Percentiles rank a stretch among this genome's conserved stretches.
phyloP scores from a whole-genome alignment of 2,329 filamentous ascomycete genomes.

The Microcyclosporella mali region DNA sequence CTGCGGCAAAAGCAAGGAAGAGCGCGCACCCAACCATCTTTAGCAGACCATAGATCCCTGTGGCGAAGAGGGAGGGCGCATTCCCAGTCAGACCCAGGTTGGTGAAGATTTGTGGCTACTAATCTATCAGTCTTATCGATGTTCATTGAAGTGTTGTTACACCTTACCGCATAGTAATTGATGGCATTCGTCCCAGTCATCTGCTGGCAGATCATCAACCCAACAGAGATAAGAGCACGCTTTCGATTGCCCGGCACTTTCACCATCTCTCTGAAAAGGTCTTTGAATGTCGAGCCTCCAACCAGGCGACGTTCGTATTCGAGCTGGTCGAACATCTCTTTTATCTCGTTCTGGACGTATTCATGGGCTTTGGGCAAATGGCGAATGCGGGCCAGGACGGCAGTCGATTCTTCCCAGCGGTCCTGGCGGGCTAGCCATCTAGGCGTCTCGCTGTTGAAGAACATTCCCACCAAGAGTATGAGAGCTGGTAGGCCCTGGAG shows the following conservation, averaged over 20 bases:
- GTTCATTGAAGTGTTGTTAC: no score
- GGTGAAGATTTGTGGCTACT: slow-evolving; percentile 13
- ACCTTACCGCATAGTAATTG: slow-evolving; percentile 10
- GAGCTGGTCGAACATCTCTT: slow-evolving; percentile 56
- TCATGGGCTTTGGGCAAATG: slow-evolving; percentile 56
- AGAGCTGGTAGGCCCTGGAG: slow-evolving; percentile 60
- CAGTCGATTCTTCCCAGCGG: slow-evolving; percentile 52
- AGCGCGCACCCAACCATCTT: slow-evolving; percentile 18
- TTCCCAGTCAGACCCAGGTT: slow-evolving; percentile 20
- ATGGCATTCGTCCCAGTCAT: slow-evolving; percentile 59
- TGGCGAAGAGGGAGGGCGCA: slow-evolving; percentile 19
- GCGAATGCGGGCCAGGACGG: slow-evolving; percentile 53
- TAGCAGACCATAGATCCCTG: slow-evolving; percentile 22
- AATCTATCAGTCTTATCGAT: no score
- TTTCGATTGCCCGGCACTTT: slow-evolving; percentile 10
- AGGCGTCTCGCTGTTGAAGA: slow-evolving; percentile 48
- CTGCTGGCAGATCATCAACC: slow-evolving; percentile 61
- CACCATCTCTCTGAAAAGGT: slow-evolving; percentile 49
- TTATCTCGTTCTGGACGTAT: slow-evolving; percentile 47
- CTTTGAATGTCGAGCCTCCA: slow-evolving; percentile 34
- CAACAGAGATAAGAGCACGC: slow-evolving; percentile 56
- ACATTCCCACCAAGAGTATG: slow-evolving; percentile 55
- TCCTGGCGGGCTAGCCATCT: slow-evolving; percentile 62
- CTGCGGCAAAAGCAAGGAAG: slow-evolving; percentile 16
- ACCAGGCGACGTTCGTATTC: slow-evolving; percentile 57